Evolutionary conservation across 805 yeast species (phyloP).

Genomic region (Myxozyma lipomycoides): DNA sequence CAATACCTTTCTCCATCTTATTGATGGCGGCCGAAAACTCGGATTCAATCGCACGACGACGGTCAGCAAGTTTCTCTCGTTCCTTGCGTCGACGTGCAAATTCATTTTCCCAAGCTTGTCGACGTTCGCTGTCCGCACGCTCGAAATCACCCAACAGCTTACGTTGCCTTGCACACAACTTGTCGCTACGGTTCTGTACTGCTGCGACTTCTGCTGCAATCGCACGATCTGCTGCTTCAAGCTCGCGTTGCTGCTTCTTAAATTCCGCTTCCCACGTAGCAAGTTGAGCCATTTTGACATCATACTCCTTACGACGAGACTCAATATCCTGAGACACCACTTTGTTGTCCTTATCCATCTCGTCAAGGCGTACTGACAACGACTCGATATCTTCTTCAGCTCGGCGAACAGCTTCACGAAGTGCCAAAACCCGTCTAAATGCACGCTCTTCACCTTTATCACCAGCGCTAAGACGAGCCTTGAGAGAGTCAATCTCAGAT

Average conservation of each 20-base stretch:
- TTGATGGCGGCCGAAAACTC: conserved; percentile 37
- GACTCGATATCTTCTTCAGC: conserved; percentile 36
- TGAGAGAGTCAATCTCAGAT: conserved; percentile 54
- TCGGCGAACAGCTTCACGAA: conserved; percentile 46
- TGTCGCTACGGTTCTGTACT: conserved; percentile 32
- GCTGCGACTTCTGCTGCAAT: conserved; percentile 29
- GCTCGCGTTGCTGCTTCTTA: conserved; percentile 16
- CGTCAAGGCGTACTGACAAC: conserved; percentile 11
- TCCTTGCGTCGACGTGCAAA: conserved; percentile 29
- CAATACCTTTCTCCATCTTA: conserved; percentile 36
- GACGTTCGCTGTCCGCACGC: conserved; percentile 32
- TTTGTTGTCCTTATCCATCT: conserved; percentile 18
- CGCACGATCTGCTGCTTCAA: conserved; percentile 21
- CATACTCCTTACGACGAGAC: conserved; percentile 22
- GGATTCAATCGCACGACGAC: conserved; percentile 34
- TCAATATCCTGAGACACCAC: conserved; percentile 1
- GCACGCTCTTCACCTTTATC: conserved; percentile 56
- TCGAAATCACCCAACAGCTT: conserved; percentile 32
- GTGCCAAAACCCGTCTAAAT: conserved; percentile 49
- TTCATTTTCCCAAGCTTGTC: conserved; percentile 28
- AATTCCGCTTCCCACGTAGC: conserved; percentile 20
- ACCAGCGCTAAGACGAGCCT: conserved; percentile 46
- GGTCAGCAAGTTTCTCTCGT: conserved; percentile 32
- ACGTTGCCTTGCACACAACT: conserved; percentile 30
- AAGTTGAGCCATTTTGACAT: conserved; percentile 19